Base-by-base conservation (phyloP, 768 basidiomycete genomes). In the Xerocomellus amylosporus region DNA sequence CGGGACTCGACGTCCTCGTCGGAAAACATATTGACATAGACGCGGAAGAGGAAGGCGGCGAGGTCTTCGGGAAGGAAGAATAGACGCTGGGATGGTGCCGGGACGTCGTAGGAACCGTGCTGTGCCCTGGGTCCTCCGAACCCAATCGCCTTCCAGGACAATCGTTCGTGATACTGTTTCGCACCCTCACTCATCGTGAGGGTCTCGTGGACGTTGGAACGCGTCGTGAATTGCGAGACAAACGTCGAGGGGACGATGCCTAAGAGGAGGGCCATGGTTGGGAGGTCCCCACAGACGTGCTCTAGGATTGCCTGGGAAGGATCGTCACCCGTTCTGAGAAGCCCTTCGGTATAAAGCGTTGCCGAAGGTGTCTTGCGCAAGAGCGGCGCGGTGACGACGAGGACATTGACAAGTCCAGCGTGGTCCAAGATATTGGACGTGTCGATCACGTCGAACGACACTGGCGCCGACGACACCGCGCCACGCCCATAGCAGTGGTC, bases 381-480 rank as follows among this genome's bases (percentile, higher is more conserved):
- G 12, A 71, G 58, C 6, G 67, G 65, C 20, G 51, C 58, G 2
- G 64, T 56, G 8, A 55, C 65, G 13, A 59, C 55, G 17, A 71
- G 41, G 20, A 71, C 3, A 20, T 71, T 71, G n/a, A 71, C 12
- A 2, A 71, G 49, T 1, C 69, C 71, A 1, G 53, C 31, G 6
- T 65, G 54, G 22, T 71, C 69, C 24, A 58, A 14, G 15, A 72
- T 22, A 10, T 71, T 71, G 0, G 71, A 71, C 6, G 69, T 69
- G 8, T 71, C 69, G 19, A 71, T 71, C 15, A 69, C 63, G 20
- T 71, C 59, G 53, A 73, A 71, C 10, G 55, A 60, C n/a, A 59
- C 24, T 4, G 69, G 69, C 1, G 69, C 69, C 0, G 46, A 50
- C 6, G 48, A 58, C 1, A 10, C 17, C 1, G 58, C 53, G 19